Conservation (phyloP, 164 flowering plant species). For the Berberis vulgaris region DNA sequence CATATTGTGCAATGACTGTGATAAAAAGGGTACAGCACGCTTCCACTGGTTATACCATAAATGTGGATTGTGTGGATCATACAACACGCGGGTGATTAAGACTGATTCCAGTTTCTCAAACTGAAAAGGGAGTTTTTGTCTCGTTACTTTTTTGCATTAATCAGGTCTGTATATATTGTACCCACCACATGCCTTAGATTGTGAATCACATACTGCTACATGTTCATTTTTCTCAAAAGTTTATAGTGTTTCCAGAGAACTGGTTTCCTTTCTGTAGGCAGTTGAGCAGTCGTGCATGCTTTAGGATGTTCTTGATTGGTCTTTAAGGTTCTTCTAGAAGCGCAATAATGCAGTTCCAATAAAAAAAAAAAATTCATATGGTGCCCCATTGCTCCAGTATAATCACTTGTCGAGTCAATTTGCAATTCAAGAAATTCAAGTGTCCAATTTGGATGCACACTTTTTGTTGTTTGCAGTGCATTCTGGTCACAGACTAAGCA, state of each 20-base stretch:
- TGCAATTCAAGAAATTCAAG: too few species aligned
- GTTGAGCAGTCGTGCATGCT: background rate
- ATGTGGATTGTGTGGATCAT: constrained; percentile 73
- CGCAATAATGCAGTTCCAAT: too few species aligned
- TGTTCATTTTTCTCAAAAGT: background rate
- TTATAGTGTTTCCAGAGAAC: background rate
- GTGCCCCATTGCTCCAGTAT: too few species aligned
- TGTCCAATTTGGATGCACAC: too few species aligned
- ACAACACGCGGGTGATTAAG: constrained; percentile 76
- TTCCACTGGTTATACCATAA: constrained; percentile 95
- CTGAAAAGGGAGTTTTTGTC: constrained; percentile 14
- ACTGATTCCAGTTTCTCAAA: constrained; percentile 20
- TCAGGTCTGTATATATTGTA: constrained; percentile 16
- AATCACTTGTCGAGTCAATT: too few species aligned
- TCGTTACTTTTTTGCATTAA: background rate
- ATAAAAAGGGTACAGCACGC: constrained; percentile 56
- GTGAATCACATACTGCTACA: constrained; percentile 7
- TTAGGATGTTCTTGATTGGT: too few species aligned
- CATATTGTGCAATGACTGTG: constrained; percentile 84
- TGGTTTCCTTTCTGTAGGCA: background rate
- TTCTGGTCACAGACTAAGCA: too few species aligned
- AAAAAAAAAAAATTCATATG: too few species aligned
- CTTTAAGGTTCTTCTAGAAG: too few species aligned
- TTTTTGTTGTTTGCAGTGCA: too few species aligned
- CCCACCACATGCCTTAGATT: constrained; percentile 10